phyloP scores from a whole-genome alignment of 75 land plant genomes.

The Gnetum montanum region DNA sequence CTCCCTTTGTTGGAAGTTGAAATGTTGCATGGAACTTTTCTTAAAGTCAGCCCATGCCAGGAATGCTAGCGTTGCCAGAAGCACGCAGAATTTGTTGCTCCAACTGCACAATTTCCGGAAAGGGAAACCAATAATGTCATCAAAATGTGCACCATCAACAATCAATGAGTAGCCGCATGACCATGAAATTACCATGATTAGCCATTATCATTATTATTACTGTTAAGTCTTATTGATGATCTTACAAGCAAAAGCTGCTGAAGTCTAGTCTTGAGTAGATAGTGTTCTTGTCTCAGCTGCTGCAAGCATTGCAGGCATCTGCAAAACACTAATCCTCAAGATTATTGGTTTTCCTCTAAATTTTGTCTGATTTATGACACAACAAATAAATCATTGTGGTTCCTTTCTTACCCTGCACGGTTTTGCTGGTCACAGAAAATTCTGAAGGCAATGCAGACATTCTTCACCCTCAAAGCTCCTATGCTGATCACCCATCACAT shows the following conservation, averaged over 20 bases:
- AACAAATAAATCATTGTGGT: too few relatives aligned
- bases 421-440: conserved; percentile 44
- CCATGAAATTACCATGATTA: too few relatives aligned
- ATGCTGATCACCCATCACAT: conserved; percentile 28
- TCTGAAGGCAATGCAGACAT: conserved; percentile 53
- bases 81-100: conserved; percentile 48
- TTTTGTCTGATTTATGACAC: too few relatives aligned
- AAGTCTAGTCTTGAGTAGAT: conserved; percentile 61
- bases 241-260: conserved; percentile 46
- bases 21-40: too few relatives aligned
- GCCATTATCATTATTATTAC: not conserved
- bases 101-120: conserved; percentile 23
- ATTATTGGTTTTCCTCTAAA: too few relatives aligned
- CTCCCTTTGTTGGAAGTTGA: too few relatives aligned
- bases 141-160: not conserved
- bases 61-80: conserved; percentile 29
- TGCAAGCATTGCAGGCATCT: conserved; percentile 58
- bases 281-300: conserved; percentile 57
- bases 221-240: not conserved
- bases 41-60: not conserved
- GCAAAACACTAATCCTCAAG: too few relatives aligned
- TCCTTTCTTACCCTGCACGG: conserved; percentile 53
- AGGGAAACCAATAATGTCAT: not conserved
- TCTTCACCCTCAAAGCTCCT: conserved; percentile 64
- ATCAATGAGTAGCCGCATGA: not conserved